phyloP scores from a whole-genome alignment of 345 rosid genomes.

The Leavenworthia alabamica region DNA sequence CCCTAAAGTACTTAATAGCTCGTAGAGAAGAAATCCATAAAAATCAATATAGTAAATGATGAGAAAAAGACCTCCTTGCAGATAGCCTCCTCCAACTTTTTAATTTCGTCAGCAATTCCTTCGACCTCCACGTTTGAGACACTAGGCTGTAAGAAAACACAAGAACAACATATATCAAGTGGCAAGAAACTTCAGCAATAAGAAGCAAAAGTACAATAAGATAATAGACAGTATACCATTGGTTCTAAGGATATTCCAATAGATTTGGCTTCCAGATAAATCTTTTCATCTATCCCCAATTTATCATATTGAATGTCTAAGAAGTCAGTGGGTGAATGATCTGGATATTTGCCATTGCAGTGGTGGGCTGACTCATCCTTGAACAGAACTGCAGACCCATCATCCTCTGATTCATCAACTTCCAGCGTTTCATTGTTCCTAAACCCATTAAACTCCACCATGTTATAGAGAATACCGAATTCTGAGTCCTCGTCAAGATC shows the following conservation, averaged over 20 bases:
- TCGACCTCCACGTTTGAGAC: conserved; percentile 47
- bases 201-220: not conserved
- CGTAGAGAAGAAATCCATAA: not conserved
- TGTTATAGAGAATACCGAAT: conserved; percentile 41
- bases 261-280: conserved; percentile 65
- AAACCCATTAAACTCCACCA: conserved; percentile 48
- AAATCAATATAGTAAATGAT: not conserved
- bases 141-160: conserved; percentile 47
- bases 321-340: conserved; percentile 34
- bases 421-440: conserved; percentile 40
- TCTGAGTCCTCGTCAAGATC: conserved; percentile 51
- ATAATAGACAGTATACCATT: conserved; percentile 39
- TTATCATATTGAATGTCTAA: conserved; percentile 43
- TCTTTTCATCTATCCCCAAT: conserved; percentile 59
- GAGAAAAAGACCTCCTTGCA: conserved; percentile 49
- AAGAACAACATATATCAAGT: conserved; percentile 1
- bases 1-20: not conserved
- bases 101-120: conserved; percentile 49
- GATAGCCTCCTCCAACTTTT: conserved; percentile 52
- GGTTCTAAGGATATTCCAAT: conserved; percentile 70
- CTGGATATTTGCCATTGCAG: conserved; percentile 29
- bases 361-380: conserved; percentile 18
- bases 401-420: conserved; percentile 44
- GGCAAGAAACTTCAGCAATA: not conserved
- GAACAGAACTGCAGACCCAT: conserved; percentile 30